Evolutionary conservation across 2,329 filamentous ascomycete genomes (phyloP).

Genomic region (Pseudogymnoascus destructans): DNA sequence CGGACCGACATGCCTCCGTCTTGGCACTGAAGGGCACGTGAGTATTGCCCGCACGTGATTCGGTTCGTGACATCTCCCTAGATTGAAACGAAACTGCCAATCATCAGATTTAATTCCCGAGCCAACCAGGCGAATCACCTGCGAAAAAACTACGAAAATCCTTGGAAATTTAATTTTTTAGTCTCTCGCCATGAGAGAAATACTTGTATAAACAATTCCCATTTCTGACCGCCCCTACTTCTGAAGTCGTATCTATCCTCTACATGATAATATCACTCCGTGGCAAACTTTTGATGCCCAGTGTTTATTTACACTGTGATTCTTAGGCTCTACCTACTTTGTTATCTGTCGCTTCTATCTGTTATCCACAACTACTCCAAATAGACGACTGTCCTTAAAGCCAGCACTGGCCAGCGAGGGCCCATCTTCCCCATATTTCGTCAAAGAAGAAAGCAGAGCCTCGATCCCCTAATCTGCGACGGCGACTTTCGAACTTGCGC

Average conservation of each 20-base stretch:
- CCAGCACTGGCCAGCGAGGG: neutral
- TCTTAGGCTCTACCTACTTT: neutral
- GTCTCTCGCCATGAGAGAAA: neutral
- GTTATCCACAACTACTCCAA: neutral
- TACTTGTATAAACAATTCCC: neutral
- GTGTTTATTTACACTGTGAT: neutral
- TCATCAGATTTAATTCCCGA: neutral
- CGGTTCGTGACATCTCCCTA: neutral
- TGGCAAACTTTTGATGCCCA: neutral
- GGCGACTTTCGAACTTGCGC: neutral
- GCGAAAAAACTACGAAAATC: neutral
- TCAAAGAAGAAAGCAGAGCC: neutral
- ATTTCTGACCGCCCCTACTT: neutral
- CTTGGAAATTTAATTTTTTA: constrained; percentile 2
- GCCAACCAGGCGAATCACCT: neutral
- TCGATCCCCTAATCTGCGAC: neutral
- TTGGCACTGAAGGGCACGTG: too few relatives aligned
- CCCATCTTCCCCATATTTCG: neutral
- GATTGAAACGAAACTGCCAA: neutral
- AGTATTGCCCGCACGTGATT: too few relatives aligned
- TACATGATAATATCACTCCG: neutral
- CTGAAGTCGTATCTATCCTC: neutral
- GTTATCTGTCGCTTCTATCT: neutral
- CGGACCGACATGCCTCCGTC: too few relatives aligned
- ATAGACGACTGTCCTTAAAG: neutral